These are phyloP conservation scores for Abrus precatorius DNA, from an alignment of 306 rosid species.

Conservation along the genomic window DNA sequence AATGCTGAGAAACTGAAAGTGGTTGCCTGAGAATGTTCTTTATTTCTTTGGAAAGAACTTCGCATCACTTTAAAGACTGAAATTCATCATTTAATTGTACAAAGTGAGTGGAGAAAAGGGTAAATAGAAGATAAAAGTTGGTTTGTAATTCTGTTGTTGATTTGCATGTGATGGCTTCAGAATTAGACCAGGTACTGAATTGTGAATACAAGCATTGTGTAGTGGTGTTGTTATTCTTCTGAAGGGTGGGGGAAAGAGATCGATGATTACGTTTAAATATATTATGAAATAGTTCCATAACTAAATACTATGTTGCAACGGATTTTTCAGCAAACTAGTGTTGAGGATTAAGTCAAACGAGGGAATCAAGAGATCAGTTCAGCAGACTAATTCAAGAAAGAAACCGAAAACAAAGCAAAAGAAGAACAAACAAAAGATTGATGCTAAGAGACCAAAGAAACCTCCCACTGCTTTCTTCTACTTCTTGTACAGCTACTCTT, in stretches of 20 bases:
- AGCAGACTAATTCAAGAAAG: constrained; percentile 52
- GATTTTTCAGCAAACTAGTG: constrained; percentile 63
- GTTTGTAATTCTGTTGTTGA: constrained; percentile 20
- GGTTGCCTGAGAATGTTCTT: constrained; percentile 7
- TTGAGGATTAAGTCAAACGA: constrained; percentile 63
- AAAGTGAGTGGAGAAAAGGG: background rate
- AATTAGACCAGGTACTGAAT: constrained; percentile 8
- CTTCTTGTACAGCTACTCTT: constrained; percentile 69
- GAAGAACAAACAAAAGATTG: constrained; percentile 67
- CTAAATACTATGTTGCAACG: constrained; percentile 34
- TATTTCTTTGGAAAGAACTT: background rate
- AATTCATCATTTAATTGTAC: constrained; percentile 6
- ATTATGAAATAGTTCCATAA: constrained; percentile 28
- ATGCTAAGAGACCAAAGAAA: constrained; percentile 89
- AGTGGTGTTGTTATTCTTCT: no score
- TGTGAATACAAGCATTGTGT: background rate
- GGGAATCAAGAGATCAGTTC: constrained; percentile 51
- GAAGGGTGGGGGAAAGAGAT: background rate
- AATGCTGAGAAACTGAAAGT: constrained; percentile 20
- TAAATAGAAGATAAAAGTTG: background rate
- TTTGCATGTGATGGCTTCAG: constrained; percentile 19
- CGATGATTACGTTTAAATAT: constrained; percentile 16
- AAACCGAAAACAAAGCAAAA: constrained; percentile 65
- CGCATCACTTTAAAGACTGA: background rate
- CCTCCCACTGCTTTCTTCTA: constrained; percentile 99